Evolutionary conservation across 2,329 filamentous ascomycete genomes (phyloP), one percentile per base, ranked within the genome.

Genomic region (Talaromyces rugulosus): DNA sequence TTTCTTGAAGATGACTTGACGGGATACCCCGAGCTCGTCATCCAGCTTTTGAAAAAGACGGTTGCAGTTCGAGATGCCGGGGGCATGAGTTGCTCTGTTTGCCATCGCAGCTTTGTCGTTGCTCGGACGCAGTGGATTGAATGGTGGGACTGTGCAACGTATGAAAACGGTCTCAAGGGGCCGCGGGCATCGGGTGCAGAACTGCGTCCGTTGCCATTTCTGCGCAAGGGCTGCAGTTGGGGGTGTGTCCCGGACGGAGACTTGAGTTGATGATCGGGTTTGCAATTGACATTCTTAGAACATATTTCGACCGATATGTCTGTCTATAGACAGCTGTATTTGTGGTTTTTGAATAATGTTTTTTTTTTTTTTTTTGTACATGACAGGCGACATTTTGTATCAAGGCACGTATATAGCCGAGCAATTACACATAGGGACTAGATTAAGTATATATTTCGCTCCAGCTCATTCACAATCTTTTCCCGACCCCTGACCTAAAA

Each of bases 91-190:
- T 81, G 79, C 63, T 78, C 76, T 0, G 68, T 77, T 0, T 81
- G 79, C 58, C 67, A 71, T 33, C 71, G 71, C 11, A 68, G 67
- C 7, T 80, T 77, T 53, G 73, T 81, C 5, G 69, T 78, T 56
- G 72, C 78, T 16, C 74, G 78, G 9, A 70, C 74, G 0, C 71
- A 77, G 64, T 81, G 78, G 77, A 68, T 79, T 23, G 79, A 80
- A 63, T 78, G 76, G 76, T 78, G 76, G 76, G 76, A 78, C 63
- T 74, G 74, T 59, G 71, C 67, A 14, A 74, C 75, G 1, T 72
- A 73, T 62, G 76, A 78, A 63, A 77, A 73, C 53, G 73, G 72
- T 3, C 66, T 73, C 57, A 75, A 76, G 65, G 64, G 67, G n/a
- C 66, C 71, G 5, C 69, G 75, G 16, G 59, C 62, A 30, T 65